Percentiles rank a stretch among this genome's conserved stretches.
phyloP scores from a whole-genome alignment of 352 stramenopile genomes.

The Pythium chondricola region DNA sequence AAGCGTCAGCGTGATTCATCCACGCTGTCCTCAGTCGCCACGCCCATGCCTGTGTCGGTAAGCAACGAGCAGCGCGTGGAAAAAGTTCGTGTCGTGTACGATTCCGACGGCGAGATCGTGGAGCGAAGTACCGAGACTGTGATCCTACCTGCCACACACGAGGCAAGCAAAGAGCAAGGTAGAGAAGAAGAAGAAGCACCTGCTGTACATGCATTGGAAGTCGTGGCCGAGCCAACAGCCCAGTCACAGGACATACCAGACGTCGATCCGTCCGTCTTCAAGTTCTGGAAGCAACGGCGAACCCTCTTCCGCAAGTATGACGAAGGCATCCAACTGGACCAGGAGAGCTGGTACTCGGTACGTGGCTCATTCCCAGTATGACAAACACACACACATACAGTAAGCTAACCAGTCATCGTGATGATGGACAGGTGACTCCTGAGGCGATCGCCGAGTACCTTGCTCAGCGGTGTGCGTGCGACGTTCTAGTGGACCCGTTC shows the following conservation, averaged over 20 bases:
- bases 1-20: conserved; percentile 10
- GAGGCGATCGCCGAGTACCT: conserved; percentile 87
- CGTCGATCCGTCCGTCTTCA: conserved; percentile 33
- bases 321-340: conserved; percentile 87
- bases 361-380: too few species aligned
- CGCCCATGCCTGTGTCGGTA: too few species aligned
- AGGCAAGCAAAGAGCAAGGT: background rate
- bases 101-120: conserved; percentile 55
- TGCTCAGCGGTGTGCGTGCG: conserved; percentile 65
- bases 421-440: conserved; percentile 78
- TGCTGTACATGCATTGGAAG: background rate
- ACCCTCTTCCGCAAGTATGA: conserved; percentile 89
- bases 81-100: conserved; percentile 58
- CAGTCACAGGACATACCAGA: too few species aligned
- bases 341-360: conserved; percentile 90
- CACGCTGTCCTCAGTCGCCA: too few species aligned
- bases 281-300: conserved; percentile 90
- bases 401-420: too few species aligned
- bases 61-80: too few species aligned
- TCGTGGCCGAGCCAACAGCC: background rate
- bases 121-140: conserved; percentile 39
- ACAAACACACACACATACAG: too few species aligned
- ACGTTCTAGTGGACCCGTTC: conserved; percentile 90
- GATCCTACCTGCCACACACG: conserved; percentile 18
- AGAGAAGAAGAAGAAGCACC: background rate